Conservation (phyloP, 495 filamentous ascomycete species). For the Neurospora sp. region DNA sequence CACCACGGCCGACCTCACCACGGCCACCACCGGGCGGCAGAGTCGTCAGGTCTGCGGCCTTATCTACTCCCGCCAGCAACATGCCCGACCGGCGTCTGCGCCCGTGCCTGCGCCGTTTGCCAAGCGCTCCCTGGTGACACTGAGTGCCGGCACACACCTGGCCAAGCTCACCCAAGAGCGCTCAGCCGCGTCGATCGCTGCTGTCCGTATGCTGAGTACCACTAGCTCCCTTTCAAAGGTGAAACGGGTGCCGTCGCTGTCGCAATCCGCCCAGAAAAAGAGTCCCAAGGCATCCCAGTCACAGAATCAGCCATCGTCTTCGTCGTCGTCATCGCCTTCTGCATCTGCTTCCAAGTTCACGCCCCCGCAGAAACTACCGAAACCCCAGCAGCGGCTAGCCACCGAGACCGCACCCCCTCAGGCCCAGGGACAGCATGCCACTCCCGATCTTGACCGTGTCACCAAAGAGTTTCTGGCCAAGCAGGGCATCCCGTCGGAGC, state of each 20-base stretch:
- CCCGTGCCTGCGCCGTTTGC: conserved; percentile 4
- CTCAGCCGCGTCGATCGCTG: conserved; percentile 7
- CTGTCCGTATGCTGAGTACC: not conserved
- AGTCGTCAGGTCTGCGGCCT: conserved; percentile 21
- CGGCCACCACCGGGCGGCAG: not conserved
- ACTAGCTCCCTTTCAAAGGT: conserved; percentile 8
- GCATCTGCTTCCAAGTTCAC: not conserved
- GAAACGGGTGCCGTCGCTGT: conserved; percentile 9
- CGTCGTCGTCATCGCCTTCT: not conserved
- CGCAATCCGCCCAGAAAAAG: conserved; percentile 1
- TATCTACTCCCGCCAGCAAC: conserved; percentile 8
- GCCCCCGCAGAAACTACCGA: not conserved
- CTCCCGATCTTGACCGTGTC: conserved; percentile 20
- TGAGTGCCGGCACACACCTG: conserved; percentile 8
- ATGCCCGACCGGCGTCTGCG: not conserved
- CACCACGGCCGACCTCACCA: not conserved
- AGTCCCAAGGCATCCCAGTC: conserved; percentile 1
- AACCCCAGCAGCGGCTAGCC: not conserved
- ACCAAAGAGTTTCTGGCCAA: conserved; percentile 20
- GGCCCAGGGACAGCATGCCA: conserved; percentile 4
- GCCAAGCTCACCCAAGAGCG: conserved; percentile 7
- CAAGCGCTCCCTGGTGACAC: conserved; percentile 15
- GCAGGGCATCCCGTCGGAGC: conserved; percentile 23
- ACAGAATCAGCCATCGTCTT: not conserved
- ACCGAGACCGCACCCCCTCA: not conserved